Base-by-base conservation (phyloP, 352 stramenopile species). In the Globisporangium yorkense region DNA sequence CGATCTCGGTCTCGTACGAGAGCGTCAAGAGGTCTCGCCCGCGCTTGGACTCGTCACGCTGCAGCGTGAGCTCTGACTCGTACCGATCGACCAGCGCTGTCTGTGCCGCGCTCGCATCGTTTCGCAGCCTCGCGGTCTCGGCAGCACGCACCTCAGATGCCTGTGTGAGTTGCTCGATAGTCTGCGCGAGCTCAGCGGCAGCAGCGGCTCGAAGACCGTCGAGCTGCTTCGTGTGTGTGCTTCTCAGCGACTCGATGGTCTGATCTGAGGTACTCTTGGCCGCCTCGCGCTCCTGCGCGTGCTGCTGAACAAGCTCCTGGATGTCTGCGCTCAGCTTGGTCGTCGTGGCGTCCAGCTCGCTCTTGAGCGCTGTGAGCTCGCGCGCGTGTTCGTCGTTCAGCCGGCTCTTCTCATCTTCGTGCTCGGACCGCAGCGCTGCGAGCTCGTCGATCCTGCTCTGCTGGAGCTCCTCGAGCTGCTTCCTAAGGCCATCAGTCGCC, bases 1-100 rank as follows among this genome's bases (percentile, higher is more conserved):
- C 73, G 7, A 89, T 44, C 21, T 86, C 58, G 1, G 74, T 75
- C 39, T 87, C 79, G 52, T 87, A 84, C 24, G 62, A 54, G 41
- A 84, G 58, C 41, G 52, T 50, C 9, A 70, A 12, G 7, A 27
- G 52, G 13, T 72, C 66, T 8, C 56, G 51, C 39, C 72, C 69
- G 44, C 60, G 59, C 21, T 57, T 62, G 20, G 15, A 24, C 3
- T 70, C 56, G 7, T 66, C 58, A 21, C 46, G 46, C 13, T 57
- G 1, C 13, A 29, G 20, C 5, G 52, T 18, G 8, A 71, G 35
- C 24, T 68, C 54, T 7, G 48, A 16, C 10, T 68, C 58, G 29
- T 71, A 57, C 31, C 59, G 55, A 21, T 61, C 37, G 2, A 56
- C 20, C 13, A 67, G 24, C 10, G 45, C 24, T 18, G 58, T 44